Evolutionary conservation across 1,284 basidiomycete genomes (phyloP).

Genomic region (Gymnopus androsaceus): DNA sequence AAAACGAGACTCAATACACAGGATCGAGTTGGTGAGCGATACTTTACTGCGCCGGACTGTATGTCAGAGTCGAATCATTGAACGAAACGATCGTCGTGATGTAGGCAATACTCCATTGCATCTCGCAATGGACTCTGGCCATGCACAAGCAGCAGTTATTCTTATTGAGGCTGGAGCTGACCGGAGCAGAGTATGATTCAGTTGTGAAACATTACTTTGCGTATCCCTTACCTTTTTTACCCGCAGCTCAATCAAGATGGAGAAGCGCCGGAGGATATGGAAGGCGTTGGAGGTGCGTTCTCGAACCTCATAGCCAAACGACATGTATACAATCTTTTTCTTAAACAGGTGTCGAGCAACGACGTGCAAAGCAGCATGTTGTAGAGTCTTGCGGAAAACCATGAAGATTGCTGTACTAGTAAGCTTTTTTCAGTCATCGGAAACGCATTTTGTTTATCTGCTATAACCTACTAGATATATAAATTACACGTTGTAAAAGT

Average conservation of each 20-base stretch:
- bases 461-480: too few species aligned
- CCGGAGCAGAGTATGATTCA: constrained; percentile 66
- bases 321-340: neutral
- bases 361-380: constrained; percentile 74
- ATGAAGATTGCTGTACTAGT: constrained; percentile 23
- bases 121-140: constrained; percentile 92
- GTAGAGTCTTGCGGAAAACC: constrained; percentile 65
- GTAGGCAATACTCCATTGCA: constrained; percentile 93
- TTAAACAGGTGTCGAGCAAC: constrained; percentile 67
- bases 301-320: neutral
- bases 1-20: constrained; percentile 86
- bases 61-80: too few species aligned
- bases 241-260: constrained; percentile 80
- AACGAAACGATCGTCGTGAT: neutral
- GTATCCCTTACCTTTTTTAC: constrained; percentile 13
- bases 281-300: constrained; percentile 78
- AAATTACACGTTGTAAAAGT: too few species aligned
- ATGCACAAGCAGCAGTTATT: constrained; percentile 85
- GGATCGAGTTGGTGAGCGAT: constrained; percentile 73
- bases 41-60: too few species aligned
- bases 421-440: too few species aligned
- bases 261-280: constrained; percentile 82
- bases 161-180: constrained; percentile 94
- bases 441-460: too few species aligned
- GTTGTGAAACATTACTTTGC: constrained; percentile 10